A percentile compares a stretch with the other conserved stretches of the same genome.
Conservation (phyloP, 441 rosid species). For the Daphne laureola region DNA sequence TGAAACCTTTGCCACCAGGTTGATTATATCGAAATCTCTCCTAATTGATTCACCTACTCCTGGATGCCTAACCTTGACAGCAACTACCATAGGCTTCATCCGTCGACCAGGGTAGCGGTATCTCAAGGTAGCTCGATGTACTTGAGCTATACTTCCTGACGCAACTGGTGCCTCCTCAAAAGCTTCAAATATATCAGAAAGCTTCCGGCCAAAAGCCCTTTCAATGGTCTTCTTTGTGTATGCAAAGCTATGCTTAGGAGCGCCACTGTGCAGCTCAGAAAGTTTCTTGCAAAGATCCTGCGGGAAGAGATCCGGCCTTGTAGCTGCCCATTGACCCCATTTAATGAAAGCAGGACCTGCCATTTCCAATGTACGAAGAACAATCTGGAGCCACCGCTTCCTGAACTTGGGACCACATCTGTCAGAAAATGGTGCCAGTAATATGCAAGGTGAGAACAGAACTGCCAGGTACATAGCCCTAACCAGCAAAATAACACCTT, state of each 20-base stretch:
- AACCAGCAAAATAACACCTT: slow-evolving; percentile 55
- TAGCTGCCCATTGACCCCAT: slow-evolving; percentile 99
- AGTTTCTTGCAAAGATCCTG: slow-evolving; percentile 88
- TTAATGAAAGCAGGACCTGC: slow-evolving; percentile 99
- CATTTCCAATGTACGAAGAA: slow-evolving; percentile 69
- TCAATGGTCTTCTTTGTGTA: slow-evolving; percentile 84
- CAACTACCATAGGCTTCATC: slow-evolving; percentile 73
- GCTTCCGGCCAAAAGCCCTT: slow-evolving; percentile 89
- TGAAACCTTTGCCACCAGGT: slow-evolving; percentile 69
- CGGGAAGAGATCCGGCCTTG: slow-evolving; percentile 96
- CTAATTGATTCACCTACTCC: slow-evolving; percentile 97
- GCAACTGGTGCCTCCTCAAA: slow-evolving; percentile 97
- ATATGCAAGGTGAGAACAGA: slow-evolving; percentile 73
- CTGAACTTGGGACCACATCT: slow-evolving; percentile 61
- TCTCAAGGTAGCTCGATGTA: slow-evolving; percentile 90
- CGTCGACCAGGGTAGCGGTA: slow-evolving; percentile 80
- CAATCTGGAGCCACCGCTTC: slow-evolving; percentile 68
- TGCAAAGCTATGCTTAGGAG: slow-evolving; percentile 91
- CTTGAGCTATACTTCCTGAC: slow-evolving; percentile 99
- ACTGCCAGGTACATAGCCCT: slow-evolving; percentile 74
- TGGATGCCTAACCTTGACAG: slow-evolving; percentile 99
- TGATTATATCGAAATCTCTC: slow-evolving; percentile 90
- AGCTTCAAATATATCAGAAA: slow-evolving; percentile 74
- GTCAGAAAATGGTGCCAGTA: slow-evolving; percentile 83
- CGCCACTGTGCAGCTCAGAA: slow-evolving; percentile 84